phyloP scores from a whole-genome alignment of 2,329 filamentous ascomycete genomes.

The Botryotinia narcissicola region DNA sequence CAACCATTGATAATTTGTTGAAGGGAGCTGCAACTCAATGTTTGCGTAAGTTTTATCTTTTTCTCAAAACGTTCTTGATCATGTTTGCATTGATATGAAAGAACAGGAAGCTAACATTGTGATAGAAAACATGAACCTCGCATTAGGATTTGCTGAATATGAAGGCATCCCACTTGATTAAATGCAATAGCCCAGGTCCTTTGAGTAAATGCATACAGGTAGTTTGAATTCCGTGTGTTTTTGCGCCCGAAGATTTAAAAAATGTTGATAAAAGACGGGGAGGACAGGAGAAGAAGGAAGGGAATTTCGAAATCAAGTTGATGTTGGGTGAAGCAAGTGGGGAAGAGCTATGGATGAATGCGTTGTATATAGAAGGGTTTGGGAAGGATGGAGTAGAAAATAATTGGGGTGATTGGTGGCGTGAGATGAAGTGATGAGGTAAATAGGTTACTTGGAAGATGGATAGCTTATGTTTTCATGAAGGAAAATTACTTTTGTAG shows the following conservation, averaged over 20 bases:
- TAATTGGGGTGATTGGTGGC: not conserved
- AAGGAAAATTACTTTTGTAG: not conserved
- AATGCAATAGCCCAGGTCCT: constrained; percentile 10
- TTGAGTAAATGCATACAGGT: constrained; percentile 18
- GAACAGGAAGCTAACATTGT: not conserved
- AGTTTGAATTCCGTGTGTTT: constrained; percentile 18
- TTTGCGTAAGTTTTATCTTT: constrained; percentile 62
- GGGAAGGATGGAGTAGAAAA: not conserved
- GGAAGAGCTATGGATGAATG: not conserved
- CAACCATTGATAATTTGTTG: constrained; percentile 88
- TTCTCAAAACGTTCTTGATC: constrained; percentile 2
- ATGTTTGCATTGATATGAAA: constrained; percentile 6
- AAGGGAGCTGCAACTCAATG: constrained; percentile 94
- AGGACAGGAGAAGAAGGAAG: not conserved
- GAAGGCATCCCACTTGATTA: constrained; percentile 69
- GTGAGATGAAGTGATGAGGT: not conserved
- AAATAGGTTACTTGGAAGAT: not conserved
- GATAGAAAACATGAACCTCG: constrained; percentile 86
- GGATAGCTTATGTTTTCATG: not conserved
- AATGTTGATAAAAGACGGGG: not conserved
- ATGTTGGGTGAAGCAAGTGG: not conserved
- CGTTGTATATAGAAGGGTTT: not conserved
- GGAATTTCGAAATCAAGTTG: not conserved
- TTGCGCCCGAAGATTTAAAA: constrained; percentile 8
- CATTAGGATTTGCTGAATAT: constrained; percentile 84